Conservation (phyloP, 495 filamentous ascomycete genomes). For the Penicillium psychrofluorescens region DNA sequence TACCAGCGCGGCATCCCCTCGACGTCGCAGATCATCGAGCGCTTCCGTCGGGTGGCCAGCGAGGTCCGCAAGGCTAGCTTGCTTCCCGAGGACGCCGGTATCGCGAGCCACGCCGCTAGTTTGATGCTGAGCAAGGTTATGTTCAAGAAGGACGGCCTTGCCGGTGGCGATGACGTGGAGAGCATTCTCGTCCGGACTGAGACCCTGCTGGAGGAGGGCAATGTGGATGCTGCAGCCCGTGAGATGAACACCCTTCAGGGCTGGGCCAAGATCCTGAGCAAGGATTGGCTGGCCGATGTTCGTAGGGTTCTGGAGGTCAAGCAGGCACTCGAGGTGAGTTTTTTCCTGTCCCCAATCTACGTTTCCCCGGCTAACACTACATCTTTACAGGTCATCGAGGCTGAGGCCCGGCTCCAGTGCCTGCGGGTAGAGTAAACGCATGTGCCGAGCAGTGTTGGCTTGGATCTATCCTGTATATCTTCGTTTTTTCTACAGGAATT, state of each 20-base stretch:
- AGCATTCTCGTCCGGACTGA: conserved; percentile 85
- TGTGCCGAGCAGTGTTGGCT: conserved; percentile 24
- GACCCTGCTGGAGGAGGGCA: conserved; percentile 81
- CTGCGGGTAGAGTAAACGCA: conserved; percentile 40
- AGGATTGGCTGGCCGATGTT: conserved; percentile 87
- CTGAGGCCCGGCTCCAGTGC: conserved; percentile 43
- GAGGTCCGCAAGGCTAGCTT: conserved; percentile 93
- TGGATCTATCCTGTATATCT: conserved; percentile 28
- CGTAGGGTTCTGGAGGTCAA: conserved; percentile 86
- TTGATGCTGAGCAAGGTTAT: conserved; percentile 82
- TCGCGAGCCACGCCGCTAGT: conserved; percentile 86
- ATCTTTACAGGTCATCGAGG: conserved; percentile 36
- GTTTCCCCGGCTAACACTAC: conserved; percentile 12
- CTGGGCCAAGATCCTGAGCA: conserved; percentile 88
- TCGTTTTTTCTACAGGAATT: conserved; percentile 31
- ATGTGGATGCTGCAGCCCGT: conserved; percentile 81
- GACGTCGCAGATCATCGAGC: conserved; percentile 76
- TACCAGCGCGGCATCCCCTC: conserved; percentile 91
- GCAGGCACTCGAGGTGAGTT: conserved; percentile 86
- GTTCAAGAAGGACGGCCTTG: conserved; percentile 87
- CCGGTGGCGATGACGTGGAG: conserved; percentile 87
- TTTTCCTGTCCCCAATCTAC: not conserved
- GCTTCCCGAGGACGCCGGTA: conserved; percentile 85
- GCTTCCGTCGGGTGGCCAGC: conserved; percentile 86
- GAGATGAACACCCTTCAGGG: conserved; percentile 90